Conservation (phyloP, 2,329 filamentous ascomycete genomes). For the Lecanicillium sp. region DNA sequence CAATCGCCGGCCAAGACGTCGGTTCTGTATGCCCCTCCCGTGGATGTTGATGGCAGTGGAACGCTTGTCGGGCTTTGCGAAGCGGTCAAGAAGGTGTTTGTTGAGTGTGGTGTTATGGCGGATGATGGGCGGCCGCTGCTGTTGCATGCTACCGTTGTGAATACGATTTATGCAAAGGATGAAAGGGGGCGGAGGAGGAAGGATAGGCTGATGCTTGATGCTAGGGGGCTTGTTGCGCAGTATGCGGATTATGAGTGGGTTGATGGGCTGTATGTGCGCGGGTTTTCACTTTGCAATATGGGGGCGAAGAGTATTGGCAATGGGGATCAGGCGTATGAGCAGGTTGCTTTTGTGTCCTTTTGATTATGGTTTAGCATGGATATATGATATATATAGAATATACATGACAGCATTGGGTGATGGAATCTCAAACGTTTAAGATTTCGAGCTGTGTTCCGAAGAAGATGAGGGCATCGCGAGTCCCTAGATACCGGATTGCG, state of each 20-base stretch:
- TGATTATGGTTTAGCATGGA: constrained; percentile 14
- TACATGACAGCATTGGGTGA: too few relatives aligned
- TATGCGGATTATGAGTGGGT: constrained; percentile 67
- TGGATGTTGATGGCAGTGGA: constrained; percentile 34
- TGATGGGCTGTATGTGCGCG: constrained; percentile 56
- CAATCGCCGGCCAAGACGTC: constrained; percentile 47
- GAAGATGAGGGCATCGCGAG: too few relatives aligned
- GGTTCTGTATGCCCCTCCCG: constrained; percentile 58
- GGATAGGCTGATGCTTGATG: constrained; percentile 44
- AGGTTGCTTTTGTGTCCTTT: constrained; percentile 40
- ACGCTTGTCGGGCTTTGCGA: constrained; percentile 51
- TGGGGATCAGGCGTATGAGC: constrained; percentile 46
- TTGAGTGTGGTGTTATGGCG: constrained; percentile 45
- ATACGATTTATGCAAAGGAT: constrained; percentile 67
- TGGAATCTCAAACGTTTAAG: too few relatives aligned
- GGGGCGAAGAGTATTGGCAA: constrained; percentile 61
- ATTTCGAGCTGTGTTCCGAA: too few relatives aligned
- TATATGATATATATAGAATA: background rate
- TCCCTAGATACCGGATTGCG: too few relatives aligned
- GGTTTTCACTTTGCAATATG: constrained; percentile 78
- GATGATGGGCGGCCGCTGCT: constrained; percentile 57
- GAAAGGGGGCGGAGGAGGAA: constrained; percentile 26
- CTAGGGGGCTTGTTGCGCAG: constrained; percentile 43
- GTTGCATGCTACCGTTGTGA: constrained; percentile 78
- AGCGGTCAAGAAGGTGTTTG: constrained; percentile 46